Percentiles rank a stretch among this genome's conserved stretches.
Conservation (phyloP, 2,329 filamentous ascomycete genomes). For the Pseudopyricularia javanii region DNA sequence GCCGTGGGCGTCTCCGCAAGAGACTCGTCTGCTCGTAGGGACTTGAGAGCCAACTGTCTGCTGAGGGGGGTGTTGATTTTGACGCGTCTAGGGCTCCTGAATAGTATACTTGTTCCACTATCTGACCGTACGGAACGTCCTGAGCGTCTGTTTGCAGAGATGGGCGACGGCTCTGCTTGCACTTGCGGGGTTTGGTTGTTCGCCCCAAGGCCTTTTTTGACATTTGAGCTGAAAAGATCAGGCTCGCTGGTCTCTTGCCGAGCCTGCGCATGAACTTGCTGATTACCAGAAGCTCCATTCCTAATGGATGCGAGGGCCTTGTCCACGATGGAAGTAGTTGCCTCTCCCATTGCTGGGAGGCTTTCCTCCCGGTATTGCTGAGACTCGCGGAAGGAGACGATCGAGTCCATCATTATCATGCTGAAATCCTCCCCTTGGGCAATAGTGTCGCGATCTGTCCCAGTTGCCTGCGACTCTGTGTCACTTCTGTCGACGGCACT, state of each 20-base stretch:
- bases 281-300: conserved; percentile 13
- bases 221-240: not conserved
- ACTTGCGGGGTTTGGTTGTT: not conserved
- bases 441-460: conserved; percentile 15
- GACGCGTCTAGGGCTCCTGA: not conserved
- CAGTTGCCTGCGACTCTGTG: conserved; percentile 8
- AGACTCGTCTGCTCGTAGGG: conserved; percentile 6
- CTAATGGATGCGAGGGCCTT: conserved; percentile 39
- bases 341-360: conserved; percentile 37
- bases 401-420: conserved; percentile 11
- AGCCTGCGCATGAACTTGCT: not conserved
- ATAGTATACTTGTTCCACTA: not conserved
- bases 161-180: not conserved
- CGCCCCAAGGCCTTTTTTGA: not conserved
- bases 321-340: conserved; percentile 44
- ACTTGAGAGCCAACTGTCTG: conserved; percentile 12
- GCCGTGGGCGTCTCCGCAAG: conserved; percentile 4
- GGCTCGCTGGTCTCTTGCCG: not conserved
- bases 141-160: not conserved
- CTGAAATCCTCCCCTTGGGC: conserved; percentile 16
- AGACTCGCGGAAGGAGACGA: conserved; percentile 36
- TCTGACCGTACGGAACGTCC: not conserved
- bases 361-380: conserved; percentile 20
- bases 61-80: conserved; percentile 9
- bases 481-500: conserved; percentile 10